These are phyloP conservation scores for Mycoemilia scoparia DNA, from an alignment of 192 early-diverging fungal species.

Conservation along the genomic window DNA sequence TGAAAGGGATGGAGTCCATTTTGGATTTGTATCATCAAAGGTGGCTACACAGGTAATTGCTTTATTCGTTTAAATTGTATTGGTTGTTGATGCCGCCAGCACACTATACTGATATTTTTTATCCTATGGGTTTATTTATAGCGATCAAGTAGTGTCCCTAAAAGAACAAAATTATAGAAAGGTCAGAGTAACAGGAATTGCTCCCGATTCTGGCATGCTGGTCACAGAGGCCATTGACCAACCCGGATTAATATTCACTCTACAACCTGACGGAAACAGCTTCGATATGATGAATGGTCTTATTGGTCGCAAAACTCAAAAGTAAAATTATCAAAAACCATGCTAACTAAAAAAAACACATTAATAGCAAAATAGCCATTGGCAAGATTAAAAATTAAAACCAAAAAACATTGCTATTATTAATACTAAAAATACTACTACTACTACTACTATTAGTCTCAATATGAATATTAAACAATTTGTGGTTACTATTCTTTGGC, in stretches of 20 bases:
- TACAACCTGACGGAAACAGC: conserved; percentile 92
- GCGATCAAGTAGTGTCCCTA: conserved; percentile 47
- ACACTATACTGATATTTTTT: conserved; percentile 1
- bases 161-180: conserved; percentile 33
- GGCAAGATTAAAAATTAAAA: no score
- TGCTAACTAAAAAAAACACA: no score
- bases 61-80: conserved; percentile 3
- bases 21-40: conserved; percentile 55
- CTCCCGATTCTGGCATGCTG: conserved; percentile 50
- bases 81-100: neutral
- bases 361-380: no score
- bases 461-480: no score
- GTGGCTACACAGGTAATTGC: conserved; percentile 87
- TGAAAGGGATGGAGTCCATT: conserved; percentile 49
- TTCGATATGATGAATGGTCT: conserved; percentile 95
- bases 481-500: no score
- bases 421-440: no score
- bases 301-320: conserved; percentile 43
- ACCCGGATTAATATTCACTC: conserved; percentile 32
- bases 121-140: conserved; percentile 13
- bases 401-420: no score
- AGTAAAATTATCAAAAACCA: neutral
- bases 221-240: conserved; percentile 42
- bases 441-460: no score
- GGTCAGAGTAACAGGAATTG: conserved; percentile 62